A percentile compares a stretch with the other conserved stretches of the same genome.
These are phyloP conservation scores for Russula abietina DNA, from an alignment of 768 basidiomycete species.

Conservation along the genomic window DNA sequence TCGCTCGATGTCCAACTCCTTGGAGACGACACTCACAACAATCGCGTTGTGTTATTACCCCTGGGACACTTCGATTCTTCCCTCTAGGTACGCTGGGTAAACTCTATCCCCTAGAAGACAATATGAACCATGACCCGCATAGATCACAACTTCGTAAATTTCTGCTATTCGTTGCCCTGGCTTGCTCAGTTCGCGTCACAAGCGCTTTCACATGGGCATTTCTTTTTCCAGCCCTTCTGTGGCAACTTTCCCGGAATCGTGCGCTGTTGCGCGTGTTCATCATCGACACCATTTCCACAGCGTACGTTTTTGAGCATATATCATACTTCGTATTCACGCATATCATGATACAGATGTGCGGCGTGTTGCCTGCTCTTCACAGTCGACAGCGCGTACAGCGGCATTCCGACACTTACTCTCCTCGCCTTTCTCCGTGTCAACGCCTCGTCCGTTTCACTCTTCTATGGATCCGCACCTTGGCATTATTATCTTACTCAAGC, in stretches of 20 bases:
- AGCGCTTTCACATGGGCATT: constrained; percentile 82
- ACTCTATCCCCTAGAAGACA: no score
- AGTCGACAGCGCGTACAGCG: constrained; percentile 70
- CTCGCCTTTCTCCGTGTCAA: constrained; percentile 82
- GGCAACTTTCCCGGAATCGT: constrained; percentile 41
- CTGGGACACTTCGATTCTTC: constrained; percentile 39
- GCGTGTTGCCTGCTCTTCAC: constrained; percentile 21
- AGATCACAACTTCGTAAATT: constrained; percentile 33
- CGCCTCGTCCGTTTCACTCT: constrained; percentile 75
- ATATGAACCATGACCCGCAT: constrained; percentile 22
- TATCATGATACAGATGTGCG: constrained; percentile 12
- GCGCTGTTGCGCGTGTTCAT: constrained; percentile 33
- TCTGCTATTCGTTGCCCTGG: constrained; percentile 61
- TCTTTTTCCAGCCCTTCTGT: constrained; percentile 53
- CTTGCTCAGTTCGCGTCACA: constrained; percentile 83
- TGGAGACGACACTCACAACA: constrained; percentile 82
- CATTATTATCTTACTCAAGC: constrained; percentile 79
- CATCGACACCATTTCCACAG: constrained; percentile 37
- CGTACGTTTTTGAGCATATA: constrained; percentile 35
- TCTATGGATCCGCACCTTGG: constrained; percentile 83
- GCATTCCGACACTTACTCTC: constrained; percentile 60
- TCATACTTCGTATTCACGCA: neutral
- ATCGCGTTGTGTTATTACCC: constrained; percentile 75
- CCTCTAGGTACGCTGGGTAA: constrained; percentile 23
- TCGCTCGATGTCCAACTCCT: constrained; percentile 85